These are phyloP conservation scores for Ilyonectria destructans DNA, from an alignment of 2,329 filamentous ascomycete species.

Conservation along the genomic window DNA sequence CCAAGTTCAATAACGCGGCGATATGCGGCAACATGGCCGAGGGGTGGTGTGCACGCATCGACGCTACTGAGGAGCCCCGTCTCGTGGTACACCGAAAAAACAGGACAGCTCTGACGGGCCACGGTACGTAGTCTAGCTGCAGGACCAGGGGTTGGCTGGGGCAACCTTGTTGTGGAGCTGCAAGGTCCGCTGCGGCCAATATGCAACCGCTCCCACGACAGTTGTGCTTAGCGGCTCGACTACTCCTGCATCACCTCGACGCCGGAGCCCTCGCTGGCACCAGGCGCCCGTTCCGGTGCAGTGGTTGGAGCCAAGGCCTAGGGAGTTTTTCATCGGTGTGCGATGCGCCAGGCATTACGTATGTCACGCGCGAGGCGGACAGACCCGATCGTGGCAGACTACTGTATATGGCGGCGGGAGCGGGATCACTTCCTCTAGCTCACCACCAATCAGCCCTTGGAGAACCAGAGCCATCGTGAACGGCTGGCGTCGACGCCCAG, in stretches of 20 bases:
- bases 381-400: conserved; percentile 39
- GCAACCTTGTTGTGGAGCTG: conserved; percentile 44
- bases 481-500: conserved; percentile 24
- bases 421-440: conserved; percentile 27
- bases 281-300: conserved; percentile 47
- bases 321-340: conserved; percentile 33
- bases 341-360: conserved; percentile 44
- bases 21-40: conserved; percentile 45
- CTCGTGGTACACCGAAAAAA: conserved; percentile 31
- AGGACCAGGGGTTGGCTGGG: conserved; percentile 42
- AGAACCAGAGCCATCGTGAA: conserved; percentile 4
- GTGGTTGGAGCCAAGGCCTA: conserved; percentile 40
- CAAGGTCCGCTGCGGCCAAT: conserved; percentile 47
- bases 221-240: conserved; percentile 42
- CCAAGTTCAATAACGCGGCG: conserved; percentile 43
- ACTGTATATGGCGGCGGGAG: conserved; percentile 27
- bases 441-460: conserved; percentile 18
- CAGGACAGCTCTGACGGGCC: conserved; percentile 42
- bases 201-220: conserved; percentile 46
- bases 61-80: conserved; percentile 21
- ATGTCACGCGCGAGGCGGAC: conserved; percentile 43
- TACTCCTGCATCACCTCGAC: conserved; percentile 43
- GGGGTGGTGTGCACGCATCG: conserved; percentile 44
- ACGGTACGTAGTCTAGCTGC: conserved; percentile 36
- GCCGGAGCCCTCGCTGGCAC: conserved; percentile 43